Evolutionary conservation across 1,284 basidiomycete species (phyloP), one percentile per base, ranked within the genome.

Genomic region (Entoloma clypeatum): DNA sequence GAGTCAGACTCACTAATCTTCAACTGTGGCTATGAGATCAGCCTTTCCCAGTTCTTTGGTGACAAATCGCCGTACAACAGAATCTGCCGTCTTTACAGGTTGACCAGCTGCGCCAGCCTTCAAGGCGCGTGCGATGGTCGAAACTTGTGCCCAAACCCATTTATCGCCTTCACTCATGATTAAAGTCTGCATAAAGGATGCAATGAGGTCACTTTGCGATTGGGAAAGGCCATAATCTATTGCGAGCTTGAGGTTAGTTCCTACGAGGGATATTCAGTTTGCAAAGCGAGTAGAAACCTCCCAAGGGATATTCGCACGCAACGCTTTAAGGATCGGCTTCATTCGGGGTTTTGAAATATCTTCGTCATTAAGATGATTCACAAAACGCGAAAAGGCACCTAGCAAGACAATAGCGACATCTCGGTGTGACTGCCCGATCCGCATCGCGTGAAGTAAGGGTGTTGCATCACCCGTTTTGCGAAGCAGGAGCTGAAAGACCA

Each of bases 91-190:
- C 22, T 69, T 58, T 0, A 90, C 86, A 8, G 87, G 87, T 54
- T 77, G 72, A 4, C 81, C 83, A 41, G 68, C 69, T 9, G 72
- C 72, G 2, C 82, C 81, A 4, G 74, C 67, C 30, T 74, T 73
- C 39, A 90, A 59, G 5, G 84, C 81, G 35, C 77, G 67, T 0
- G 74, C 70, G 35, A 86, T 67, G 44, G 73, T 74, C 4, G 71
- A 68, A 8, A 76, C 73, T 51, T 86, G 78, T 0, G 72, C 66
- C 37, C 63, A 64, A 27, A 91, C 74, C 88, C 88, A 91, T 52
- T 76, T 77, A 50, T 89, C 86, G 13, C 87, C 87, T 65, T 91
- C 86, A 47, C 84, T 87, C 87, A 91, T 91, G 43, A 91, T 75
- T 25, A 90, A 66, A 5, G 84, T 86, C 61, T 91, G 87, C 53